Evolutionary conservation across 148 eudicot genomes (phyloP).

Genomic region (Polygonum aviculare): DNA sequence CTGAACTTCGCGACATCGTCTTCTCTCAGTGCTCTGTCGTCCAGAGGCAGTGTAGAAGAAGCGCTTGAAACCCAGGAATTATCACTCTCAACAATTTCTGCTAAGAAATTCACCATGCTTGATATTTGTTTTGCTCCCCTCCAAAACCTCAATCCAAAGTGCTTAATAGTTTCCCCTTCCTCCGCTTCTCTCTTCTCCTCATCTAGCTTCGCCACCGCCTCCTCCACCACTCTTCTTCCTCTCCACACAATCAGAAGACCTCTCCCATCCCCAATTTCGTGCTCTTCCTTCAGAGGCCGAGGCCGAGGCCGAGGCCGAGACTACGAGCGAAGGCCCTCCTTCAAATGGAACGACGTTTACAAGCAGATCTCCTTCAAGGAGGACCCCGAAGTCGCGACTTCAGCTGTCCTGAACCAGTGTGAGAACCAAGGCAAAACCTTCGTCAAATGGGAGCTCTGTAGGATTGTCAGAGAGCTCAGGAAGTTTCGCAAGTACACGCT

Average conservation of each 20-base stretch:
- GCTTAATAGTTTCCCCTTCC: constrained; percentile 11
- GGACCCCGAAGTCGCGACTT: constrained; percentile 36
- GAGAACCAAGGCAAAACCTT: constrained; percentile 55
- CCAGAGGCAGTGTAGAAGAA: not conserved
- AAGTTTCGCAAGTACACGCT: constrained; percentile 43
- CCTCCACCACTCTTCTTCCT: constrained; percentile 8
- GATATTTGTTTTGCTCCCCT: not conserved
- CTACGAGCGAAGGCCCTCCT: constrained; percentile 27
- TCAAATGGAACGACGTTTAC: constrained; percentile 46
- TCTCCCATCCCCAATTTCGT: constrained; percentile 14
- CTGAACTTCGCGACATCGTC: not conserved
- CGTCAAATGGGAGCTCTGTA: constrained; percentile 76
- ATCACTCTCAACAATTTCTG: not conserved
- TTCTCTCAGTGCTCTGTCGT: not conserved
- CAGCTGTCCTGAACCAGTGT: constrained; percentile 40
- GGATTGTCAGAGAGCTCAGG: constrained; percentile 64
- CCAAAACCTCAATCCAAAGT: not conserved
- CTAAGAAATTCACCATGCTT: not conserved
- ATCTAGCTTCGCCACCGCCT: constrained; percentile 26
- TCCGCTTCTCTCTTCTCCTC: constrained; percentile 30
- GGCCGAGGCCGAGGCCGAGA: constrained; percentile 25
- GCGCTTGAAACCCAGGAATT: not conserved
- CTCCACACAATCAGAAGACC: constrained; percentile 10
- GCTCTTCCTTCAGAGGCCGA: constrained; percentile 25
- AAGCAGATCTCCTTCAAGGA: constrained; percentile 40